Percentiles rank a stretch among this genome's conserved stretches.
These are phyloP conservation scores for Apiotrichum montevideense DNA, from an alignment of 1,284 basidiomycete species.

Conservation along the genomic window DNA sequence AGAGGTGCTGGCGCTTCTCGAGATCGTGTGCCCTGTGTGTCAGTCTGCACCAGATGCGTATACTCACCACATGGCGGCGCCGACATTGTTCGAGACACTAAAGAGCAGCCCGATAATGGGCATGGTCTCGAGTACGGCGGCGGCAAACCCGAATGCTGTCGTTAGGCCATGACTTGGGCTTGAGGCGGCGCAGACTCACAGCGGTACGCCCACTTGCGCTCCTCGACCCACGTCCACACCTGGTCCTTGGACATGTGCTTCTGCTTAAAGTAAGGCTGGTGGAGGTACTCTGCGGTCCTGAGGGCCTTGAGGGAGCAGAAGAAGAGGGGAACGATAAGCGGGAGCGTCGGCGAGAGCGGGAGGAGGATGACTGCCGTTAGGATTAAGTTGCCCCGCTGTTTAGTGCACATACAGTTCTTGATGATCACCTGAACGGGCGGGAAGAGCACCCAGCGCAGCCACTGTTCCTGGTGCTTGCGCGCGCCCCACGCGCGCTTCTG, in stretches of 20 bases:
- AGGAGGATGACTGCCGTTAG: slow-evolving; percentile 56
- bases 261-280: slow-evolving; percentile 68
- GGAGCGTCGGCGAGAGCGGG: slow-evolving; percentile 60
- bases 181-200: slow-evolving; percentile 46
- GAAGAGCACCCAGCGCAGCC: slow-evolving; percentile 48
- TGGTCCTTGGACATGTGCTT: slow-evolving; percentile 71
- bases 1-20: slow-evolving; percentile 69
- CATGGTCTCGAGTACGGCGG: slow-evolving; percentile 67
- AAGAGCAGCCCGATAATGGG: slow-evolving; percentile 73
- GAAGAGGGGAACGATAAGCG: slow-evolving; percentile 61
- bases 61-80: slow-evolving; percentile 75
- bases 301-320: slow-evolving; percentile 63
- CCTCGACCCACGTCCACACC: slow-evolving; percentile 68
- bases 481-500: slow-evolving; percentile 18
- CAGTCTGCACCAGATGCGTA: background rate
- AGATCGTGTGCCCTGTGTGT: slow-evolving; percentile 51
- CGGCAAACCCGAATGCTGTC: slow-evolving; percentile 71
- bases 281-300: slow-evolving; percentile 63
- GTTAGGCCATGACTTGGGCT: background rate
- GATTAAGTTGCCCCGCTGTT: background rate
- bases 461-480: slow-evolving; percentile 27
- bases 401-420: slow-evolving; percentile 48
- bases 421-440: slow-evolving; percentile 55
- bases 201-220: slow-evolving; percentile 79
- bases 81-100: slow-evolving; percentile 74